Conservation (phyloP, 176 grass and related monocot genomes). For the Hordeum vulgare region MorexV3_pseudomolecules_assembly NC_058522.1:541411125-541411624, state of each 20-base stretch:
- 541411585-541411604: not conserved
- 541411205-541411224: not conserved
- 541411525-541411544: conserved; percentile 40
- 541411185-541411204: not conserved
- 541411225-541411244: not conserved
- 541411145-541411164: conserved; percentile 14
- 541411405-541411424: not conserved
- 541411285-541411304: conserved; percentile 1
- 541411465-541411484: conserved; percentile 43
- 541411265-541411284: not conserved
- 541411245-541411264: not conserved
- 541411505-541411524: conserved; percentile 21
- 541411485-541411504: conserved; percentile 32
- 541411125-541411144: conserved; percentile 38
- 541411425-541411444: not conserved
- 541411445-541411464: not conserved
- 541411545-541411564: not conserved
- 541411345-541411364: conserved; percentile 43
- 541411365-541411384: not conserved
- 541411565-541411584: not conserved
- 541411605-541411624: not conserved
- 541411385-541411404: not conserved
- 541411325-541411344: conserved; percentile 19
- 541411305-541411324: conserved; percentile 15
- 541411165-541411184: not conserved